phyloP scores from a whole-genome alignment of 306 rosid species.

The Parietaria judaica region DNA sequence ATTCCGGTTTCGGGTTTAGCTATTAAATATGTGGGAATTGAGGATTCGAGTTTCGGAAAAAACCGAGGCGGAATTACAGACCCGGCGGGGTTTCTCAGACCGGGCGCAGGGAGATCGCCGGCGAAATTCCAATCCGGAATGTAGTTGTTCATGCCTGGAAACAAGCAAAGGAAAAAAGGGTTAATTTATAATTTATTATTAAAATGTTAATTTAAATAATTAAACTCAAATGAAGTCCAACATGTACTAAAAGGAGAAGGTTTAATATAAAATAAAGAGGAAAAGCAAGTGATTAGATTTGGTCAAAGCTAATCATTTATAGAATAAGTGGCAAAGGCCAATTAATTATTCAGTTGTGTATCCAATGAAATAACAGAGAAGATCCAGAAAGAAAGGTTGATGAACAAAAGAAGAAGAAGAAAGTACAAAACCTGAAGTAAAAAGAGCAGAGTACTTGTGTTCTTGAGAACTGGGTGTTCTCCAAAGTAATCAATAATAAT shows the following conservation, averaged over 20 bases:
- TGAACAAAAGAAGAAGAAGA: not conserved
- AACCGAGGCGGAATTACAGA: conserved; percentile 18
- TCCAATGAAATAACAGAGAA: not conserved
- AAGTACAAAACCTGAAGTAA: not conserved
- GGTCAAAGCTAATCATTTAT: conserved; percentile 10
- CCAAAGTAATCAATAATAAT: not conserved
- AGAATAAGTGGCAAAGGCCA: not conserved
- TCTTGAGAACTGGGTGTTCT: conserved; percentile 2
- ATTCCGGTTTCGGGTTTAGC: conserved; percentile 3
- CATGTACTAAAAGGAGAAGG: not conserved
- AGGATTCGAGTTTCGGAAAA: conserved; percentile 9
- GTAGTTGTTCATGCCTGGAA: conserved; percentile 50
- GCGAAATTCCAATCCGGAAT: conserved; percentile 59
- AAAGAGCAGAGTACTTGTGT: not conserved
- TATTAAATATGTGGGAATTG: not conserved
- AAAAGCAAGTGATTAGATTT: conserved; percentile 15
- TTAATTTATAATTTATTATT: conserved; percentile 20
- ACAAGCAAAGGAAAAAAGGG: conserved; percentile 18
- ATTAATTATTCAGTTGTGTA: not conserved
- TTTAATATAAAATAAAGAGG: not conserved
- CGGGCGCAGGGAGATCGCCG: conserved; percentile 33
- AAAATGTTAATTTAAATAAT: not conserved
- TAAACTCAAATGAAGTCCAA: not conserved
- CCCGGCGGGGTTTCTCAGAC: conserved; percentile 55
- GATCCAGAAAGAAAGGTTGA: no score